Conservation (phyloP, 2,329 filamentous ascomycete genomes). For the Verticillium nubilum region DNA sequence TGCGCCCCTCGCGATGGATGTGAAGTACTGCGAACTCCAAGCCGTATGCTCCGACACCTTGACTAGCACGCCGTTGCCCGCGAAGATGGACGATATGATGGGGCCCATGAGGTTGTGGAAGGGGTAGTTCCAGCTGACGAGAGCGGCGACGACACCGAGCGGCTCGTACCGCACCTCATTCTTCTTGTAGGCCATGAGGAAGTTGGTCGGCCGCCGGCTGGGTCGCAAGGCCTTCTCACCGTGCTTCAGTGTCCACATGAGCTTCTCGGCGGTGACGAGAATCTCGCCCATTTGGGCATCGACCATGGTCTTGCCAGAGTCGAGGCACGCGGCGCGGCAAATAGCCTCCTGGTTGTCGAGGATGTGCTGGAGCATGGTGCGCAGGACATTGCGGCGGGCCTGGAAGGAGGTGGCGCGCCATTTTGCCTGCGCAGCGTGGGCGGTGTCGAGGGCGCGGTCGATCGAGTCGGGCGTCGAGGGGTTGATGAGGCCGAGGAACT, state of each 20-base stretch:
- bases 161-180: slow-evolving; percentile 90
- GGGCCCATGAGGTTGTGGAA: slow-evolving; percentile 95
- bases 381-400: slow-evolving; percentile 72
- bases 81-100: slow-evolving; percentile 83
- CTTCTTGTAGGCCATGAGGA: slow-evolving; percentile 92
- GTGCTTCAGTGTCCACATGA: slow-evolving; percentile 89
- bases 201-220: slow-evolving; percentile 73
- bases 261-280: slow-evolving; percentile 86
- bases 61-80: slow-evolving; percentile 86
- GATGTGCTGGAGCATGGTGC: slow-evolving; percentile 74
- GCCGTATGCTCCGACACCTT: slow-evolving; percentile 95
- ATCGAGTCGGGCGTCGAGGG: slow-evolving; percentile 73
- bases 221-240: slow-evolving; percentile 75
- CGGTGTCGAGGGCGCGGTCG: slow-evolving; percentile 70
- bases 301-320: slow-evolving; percentile 94
- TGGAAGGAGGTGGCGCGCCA: slow-evolving; percentile 77
- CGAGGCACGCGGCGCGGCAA: slow-evolving; percentile 77
- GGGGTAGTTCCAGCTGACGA: slow-evolving; percentile 95
- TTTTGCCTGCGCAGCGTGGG: slow-evolving; percentile 65
- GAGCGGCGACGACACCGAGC: slow-evolving; percentile 83
- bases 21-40: slow-evolving; percentile 84
- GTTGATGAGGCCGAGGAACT: slow-evolving; percentile 72
- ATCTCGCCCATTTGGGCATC: slow-evolving; percentile 94
- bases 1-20: slow-evolving; percentile 70
- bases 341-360: slow-evolving; percentile 87